These are phyloP conservation scores for Pichia nanzhaoensis DNA, from an alignment of 805 yeast species.

Conservation along the genomic window DNA sequence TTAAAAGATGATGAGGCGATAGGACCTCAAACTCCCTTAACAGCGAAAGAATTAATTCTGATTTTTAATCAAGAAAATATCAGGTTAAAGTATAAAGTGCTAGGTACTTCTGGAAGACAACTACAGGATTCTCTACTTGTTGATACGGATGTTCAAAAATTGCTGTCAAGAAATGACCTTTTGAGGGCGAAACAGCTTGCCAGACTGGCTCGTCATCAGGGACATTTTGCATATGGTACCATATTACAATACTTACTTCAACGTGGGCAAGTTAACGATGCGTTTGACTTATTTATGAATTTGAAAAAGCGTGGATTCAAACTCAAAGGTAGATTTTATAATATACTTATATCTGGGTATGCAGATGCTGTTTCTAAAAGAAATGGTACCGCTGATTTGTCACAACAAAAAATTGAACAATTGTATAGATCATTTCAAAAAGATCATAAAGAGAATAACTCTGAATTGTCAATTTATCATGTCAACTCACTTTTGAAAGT, in stretches of 20 bases:
- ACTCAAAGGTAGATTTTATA: slow-evolving; percentile 41
- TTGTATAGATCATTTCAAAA: slow-evolving; percentile 29
- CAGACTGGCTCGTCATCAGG: slow-evolving; percentile 31
- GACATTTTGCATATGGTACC: slow-evolving; percentile 58
- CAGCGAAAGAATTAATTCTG: slow-evolving; percentile 22
- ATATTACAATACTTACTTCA: slow-evolving; percentile 44
- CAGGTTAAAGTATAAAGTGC: slow-evolving; percentile 42
- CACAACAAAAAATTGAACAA: slow-evolving; percentile 30
- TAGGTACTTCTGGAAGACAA: slow-evolving; percentile 56
- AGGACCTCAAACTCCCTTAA: slow-evolving; percentile 22
- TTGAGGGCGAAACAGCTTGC: slow-evolving; percentile 40
- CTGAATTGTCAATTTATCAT: slow-evolving; percentile 33
- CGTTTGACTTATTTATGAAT: slow-evolving; percentile 44
- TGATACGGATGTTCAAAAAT: slow-evolving; percentile 44
- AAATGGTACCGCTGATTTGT: slow-evolving; percentile 18
- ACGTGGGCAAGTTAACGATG: slow-evolving; percentile 38
- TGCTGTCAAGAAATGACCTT: slow-evolving; percentile 42
- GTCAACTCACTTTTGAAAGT: slow-evolving; percentile 43
- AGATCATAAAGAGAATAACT: slow-evolving; percentile 23
- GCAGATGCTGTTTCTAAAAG: slow-evolving; percentile 20
- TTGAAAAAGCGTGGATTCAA: slow-evolving; percentile 59
- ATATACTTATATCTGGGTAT: slow-evolving; percentile 41
- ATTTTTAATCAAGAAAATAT: slow-evolving; percentile 29
- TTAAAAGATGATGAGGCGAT: slow-evolving; percentile 16
- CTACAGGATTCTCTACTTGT: slow-evolving; percentile 52